These are phyloP conservation scores for Penicillium griseofulvum DNA, from an alignment of 2,329 filamentous ascomycete genomes.

Conservation along the genomic window DNA sequence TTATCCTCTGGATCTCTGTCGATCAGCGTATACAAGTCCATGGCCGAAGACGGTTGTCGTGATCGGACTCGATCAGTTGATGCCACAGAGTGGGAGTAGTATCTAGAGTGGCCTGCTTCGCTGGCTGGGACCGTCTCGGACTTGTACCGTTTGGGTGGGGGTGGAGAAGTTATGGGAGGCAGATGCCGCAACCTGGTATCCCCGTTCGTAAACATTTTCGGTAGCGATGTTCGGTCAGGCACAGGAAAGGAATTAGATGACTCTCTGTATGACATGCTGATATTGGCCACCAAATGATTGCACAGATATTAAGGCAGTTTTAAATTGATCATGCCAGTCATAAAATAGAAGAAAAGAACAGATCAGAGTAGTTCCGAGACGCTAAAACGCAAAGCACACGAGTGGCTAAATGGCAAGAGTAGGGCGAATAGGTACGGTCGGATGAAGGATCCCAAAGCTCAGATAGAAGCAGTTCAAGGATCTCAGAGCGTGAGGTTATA, in stretches of 20 bases:
- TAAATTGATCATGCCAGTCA: not conserved
- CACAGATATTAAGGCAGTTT: not conserved
- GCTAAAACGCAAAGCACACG: not conserved
- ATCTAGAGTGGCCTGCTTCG: conserved; percentile 22
- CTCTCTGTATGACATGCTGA: conserved; percentile 3
- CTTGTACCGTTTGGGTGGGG: conserved; percentile 25
- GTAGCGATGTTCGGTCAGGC: not conserved
- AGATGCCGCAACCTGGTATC: conserved; percentile 11
- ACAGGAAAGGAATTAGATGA: not conserved
- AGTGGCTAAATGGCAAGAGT: not conserved
- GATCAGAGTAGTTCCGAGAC: not conserved
- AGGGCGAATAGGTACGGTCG: not conserved
- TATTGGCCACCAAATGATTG: conserved; percentile 1
- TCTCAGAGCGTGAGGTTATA: not conserved
- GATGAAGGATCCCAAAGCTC: not conserved
- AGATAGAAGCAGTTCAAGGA: not conserved
- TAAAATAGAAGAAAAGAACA: not conserved
- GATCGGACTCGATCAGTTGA: conserved; percentile 29
- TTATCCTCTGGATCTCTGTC: conserved; percentile 29
- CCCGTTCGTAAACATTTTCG: conserved; percentile 11
- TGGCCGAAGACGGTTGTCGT: conserved; percentile 36
- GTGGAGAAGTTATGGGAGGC: conserved; percentile 21
- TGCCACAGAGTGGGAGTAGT: conserved; percentile 27
- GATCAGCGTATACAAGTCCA: conserved; percentile 37
- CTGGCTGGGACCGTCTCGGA: conserved; percentile 22